phyloP scores from a whole-genome alignment of 129 eudicot genomes.

The Calendula officinalis region DNA sequence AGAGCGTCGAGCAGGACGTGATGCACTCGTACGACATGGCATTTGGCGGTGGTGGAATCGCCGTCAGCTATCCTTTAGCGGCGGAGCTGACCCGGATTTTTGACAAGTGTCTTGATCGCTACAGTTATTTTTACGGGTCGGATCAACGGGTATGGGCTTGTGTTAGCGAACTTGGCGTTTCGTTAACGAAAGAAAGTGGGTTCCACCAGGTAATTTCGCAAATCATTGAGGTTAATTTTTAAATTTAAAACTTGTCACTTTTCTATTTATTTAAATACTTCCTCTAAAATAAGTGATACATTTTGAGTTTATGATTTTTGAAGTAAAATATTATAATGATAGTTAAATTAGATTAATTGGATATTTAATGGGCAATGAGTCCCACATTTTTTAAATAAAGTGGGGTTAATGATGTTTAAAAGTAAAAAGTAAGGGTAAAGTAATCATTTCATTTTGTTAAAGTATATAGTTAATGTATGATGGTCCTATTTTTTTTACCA shows the following conservation, averaged over 20 bases:
- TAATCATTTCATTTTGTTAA: too few species aligned
- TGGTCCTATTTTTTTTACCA: too few species aligned
- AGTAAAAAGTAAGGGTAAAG: too few species aligned
- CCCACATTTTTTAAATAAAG: too few species aligned
- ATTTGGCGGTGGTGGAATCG: constrained; percentile 94
- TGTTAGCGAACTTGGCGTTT: constrained; percentile 68
- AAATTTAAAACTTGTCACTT: neutral
- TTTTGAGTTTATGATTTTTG: too few species aligned
- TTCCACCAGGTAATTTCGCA: constrained; percentile 76
- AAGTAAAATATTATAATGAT: too few species aligned
- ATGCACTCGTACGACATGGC: constrained; percentile 85
- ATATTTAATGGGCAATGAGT: too few species aligned
- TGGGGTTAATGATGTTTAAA: too few species aligned
- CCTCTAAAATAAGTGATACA: too few species aligned
- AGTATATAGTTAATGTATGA: too few species aligned
- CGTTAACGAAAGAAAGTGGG: constrained; percentile 63
- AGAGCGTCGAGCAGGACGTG: constrained; percentile 91
- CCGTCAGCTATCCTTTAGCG: constrained; percentile 76
- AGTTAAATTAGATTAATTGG: too few species aligned
- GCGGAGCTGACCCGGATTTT: constrained; percentile 46
- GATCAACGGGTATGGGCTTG: constrained; percentile 96
- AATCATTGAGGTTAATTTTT: constrained; percentile 9
- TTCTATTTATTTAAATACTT: neutral
- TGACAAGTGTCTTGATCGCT: constrained; percentile 77
- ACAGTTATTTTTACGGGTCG: constrained; percentile 73